A percentile compares a stretch with the other conserved stretches of the same genome.
These are phyloP conservation scores for Clarireedia sp. DNA, from an alignment of 2,329 filamentous ascomycete genomes.

Conservation along the genomic window DNA sequence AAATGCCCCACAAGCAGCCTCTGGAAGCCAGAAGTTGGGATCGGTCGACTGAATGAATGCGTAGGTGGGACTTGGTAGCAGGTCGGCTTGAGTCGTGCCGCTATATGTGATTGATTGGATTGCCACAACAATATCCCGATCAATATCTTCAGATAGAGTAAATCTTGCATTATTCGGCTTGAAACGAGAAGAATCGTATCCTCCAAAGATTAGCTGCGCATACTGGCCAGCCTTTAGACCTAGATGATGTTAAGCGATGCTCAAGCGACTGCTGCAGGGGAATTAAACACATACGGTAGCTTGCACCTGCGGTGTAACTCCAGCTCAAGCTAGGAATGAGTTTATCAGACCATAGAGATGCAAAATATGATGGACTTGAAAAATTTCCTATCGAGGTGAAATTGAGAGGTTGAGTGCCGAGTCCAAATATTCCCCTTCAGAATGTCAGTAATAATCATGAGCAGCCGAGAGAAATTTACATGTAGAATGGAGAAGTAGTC, in stretches of 20 bases:
- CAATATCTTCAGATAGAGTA: conserved; percentile 32
- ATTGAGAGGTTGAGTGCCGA: conserved; percentile 34
- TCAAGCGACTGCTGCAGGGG: too few species aligned
- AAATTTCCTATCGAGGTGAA: conserved; percentile 32
- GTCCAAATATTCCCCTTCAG: conserved; percentile 32
- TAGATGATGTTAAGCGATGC: neutral
- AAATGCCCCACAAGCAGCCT: conserved; percentile 52
- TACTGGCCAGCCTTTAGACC: conserved; percentile 27
- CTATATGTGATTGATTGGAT: conserved; percentile 35
- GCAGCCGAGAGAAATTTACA: conserved; percentile 22
- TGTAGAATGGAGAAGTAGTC: conserved; percentile 31
- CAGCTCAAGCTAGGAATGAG: conserved; percentile 34
- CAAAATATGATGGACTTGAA: conserved; percentile 31
- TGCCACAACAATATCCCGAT: conserved; percentile 33
- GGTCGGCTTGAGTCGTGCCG: conserved; percentile 23
- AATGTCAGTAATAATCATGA: conserved; percentile 1
- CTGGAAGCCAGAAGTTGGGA: conserved; percentile 54
- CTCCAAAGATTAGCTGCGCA: conserved; percentile 34
- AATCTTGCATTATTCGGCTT: conserved; percentile 31
- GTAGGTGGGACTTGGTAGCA: conserved; percentile 30
- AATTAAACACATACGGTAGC: conserved; percentile 39
- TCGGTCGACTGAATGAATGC: conserved; percentile 51
- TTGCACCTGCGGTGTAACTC: conserved; percentile 62
- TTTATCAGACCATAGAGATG: conserved; percentile 30
- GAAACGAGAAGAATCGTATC: conserved; percentile 35